Base-by-base conservation (phyloP, 306 rosid species). In the Benincasa hispida region DNA sequence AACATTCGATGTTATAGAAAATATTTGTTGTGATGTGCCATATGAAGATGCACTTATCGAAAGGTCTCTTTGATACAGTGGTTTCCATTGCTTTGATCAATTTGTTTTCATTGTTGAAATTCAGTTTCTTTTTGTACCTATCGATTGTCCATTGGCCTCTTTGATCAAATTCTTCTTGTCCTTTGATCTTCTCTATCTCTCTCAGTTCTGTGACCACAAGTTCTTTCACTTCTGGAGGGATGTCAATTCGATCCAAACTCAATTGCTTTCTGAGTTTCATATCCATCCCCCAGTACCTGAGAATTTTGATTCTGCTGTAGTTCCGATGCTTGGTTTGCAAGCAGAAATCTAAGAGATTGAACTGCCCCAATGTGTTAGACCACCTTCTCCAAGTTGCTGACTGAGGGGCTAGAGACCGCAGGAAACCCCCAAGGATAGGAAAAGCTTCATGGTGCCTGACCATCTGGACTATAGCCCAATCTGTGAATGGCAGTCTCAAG, bases 11-110 rank as follows among this genome's bases (percentile, higher is more conserved):
- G 74, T 84, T 42, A 5, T 77, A 87, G 79, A 87, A 91, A 8
- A 86, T 86, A 61, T 87, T 84, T 72, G 96, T 91, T 83, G 91
- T 92, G 77, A 91, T 80, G 84, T 91, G 96, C 93, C 91, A 88
- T 77, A 85, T 82, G 4, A 84, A 53, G 34, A 91, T 87, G 85
- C 91, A 83, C 51, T 91, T 89, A 45, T 87, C 93, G 18, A 91
- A 86, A 32, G 82, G 85, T 68, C 90, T 79, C 67, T 87, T 79
- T 9, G 41, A 51, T 56, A 75, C 28, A 5, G 61, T 50, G 1
- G 8, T 50, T 72, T 17, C 61, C 0, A 72, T 48, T 55, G 56
- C 22, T 12, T 55, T 13, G 14, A 50, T 28, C 63, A 77, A 61
- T 19, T 14, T 15, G 45, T 50, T 76, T 12, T 37, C 54, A 11